These are phyloP conservation scores for Curvularia spicifera DNA, from an alignment of 2,329 filamentous ascomycete genomes.

Conservation along the genomic window DNA sequence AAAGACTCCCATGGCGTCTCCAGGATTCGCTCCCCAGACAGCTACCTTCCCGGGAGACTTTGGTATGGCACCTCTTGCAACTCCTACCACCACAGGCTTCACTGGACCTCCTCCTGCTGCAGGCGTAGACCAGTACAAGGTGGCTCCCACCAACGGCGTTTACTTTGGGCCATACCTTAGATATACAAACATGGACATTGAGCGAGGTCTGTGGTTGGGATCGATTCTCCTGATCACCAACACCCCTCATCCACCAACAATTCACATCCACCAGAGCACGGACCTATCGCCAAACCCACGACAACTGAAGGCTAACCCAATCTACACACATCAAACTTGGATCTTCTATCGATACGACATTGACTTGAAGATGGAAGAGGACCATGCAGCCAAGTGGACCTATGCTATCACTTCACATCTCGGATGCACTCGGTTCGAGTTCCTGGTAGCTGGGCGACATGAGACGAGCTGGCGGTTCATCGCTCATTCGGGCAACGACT, in stretches of 20 bases:
- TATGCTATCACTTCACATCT: slow-evolving; percentile 97
- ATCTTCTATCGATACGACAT: slow-evolving; percentile 95
- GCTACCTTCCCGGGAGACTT: slow-evolving; percentile 86
- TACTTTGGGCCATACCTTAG: slow-evolving; percentile 97
- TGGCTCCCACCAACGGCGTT: slow-evolving; percentile 91
- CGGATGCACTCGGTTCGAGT: slow-evolving; percentile 97
- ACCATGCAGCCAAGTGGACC: slow-evolving; percentile 83
- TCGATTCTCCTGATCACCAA: slow-evolving; percentile 95
- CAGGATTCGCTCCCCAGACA: slow-evolving; percentile 80
- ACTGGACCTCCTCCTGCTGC: slow-evolving; percentile 85
- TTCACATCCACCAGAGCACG: slow-evolving; percentile 88
- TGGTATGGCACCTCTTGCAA: slow-evolving; percentile 75
- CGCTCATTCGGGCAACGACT: slow-evolving; percentile 95
- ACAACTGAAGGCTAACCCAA: slow-evolving; percentile 80
- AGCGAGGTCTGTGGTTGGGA: slow-evolving; percentile 87
- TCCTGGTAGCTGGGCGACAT: slow-evolving; percentile 86
- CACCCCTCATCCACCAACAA: slow-evolving; percentile 88
- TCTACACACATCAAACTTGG: slow-evolving; percentile 91
- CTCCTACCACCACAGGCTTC: slow-evolving; percentile 81
- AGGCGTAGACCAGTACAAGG: slow-evolving; percentile 92
- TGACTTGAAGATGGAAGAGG: slow-evolving; percentile 86
- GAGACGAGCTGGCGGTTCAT: slow-evolving; percentile 96
- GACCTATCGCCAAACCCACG: slow-evolving; percentile 92
- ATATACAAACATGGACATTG: slow-evolving; percentile 96
- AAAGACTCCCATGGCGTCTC: slow-evolving; percentile 72